Base-by-base conservation (phyloP, 768 basidiomycete genomes). In the Scleroderma bovista region DNA sequence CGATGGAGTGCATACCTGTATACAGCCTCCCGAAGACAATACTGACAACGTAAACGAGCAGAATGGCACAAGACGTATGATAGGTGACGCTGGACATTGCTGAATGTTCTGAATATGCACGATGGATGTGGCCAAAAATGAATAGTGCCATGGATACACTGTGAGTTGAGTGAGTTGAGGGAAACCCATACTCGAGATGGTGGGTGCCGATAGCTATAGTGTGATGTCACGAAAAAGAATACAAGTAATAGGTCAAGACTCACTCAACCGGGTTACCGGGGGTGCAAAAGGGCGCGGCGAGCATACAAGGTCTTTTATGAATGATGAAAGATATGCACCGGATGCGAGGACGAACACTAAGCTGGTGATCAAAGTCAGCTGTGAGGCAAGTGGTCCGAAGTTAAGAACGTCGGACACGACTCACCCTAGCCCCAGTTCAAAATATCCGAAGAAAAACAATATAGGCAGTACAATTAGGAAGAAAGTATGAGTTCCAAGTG, bases 141-240 rank as follows among this genome's bases (percentile, higher is more conserved):
- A 89, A 90, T 3, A 97, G 76, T 0, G 92, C 92, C 60, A 96
- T 88, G 23, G 91, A 94, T 46, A 93, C 77, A 47, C 83, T 80
- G 65, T 96, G 95, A 8, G 93, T 91, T 2, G 91, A 88, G 60
- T 99, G 95, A 1, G 94, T 96, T 0, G 93, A 95, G 0, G 93
- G 94, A 61, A 97, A 95, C 20, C 95, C 95, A 57, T 95, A 95
- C 70, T 95, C 93, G 3, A 90, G 75, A 57, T 92, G 88, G 60
- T 90, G 88, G 1, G 72, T 77, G 13, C 88, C 85, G 46, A 91
- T 83, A 5, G 84, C 87, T 90, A 31, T 12, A 29, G 52, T 12
- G 52, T 16, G 8, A 29, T 37, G 32, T n/a, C 16, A 17, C 17
- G 26, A 26, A 3, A 31, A 55, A 6, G 46, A 20, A 24, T 19